Evolutionary conservation across 169 alveolate species (phyloP).

Genomic region (Babesia ovis): DNA sequence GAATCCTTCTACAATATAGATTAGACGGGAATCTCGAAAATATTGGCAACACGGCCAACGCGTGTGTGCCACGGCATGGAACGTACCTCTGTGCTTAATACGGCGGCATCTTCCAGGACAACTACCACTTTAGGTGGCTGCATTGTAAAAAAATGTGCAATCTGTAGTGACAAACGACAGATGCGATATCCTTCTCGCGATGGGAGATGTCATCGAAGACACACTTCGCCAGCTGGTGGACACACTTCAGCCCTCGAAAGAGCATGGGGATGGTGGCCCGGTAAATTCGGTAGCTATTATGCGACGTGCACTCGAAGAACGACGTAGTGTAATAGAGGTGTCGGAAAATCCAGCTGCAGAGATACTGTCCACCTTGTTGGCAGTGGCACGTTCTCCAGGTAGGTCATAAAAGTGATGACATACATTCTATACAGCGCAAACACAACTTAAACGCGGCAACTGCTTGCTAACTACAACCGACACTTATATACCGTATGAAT

Average conservation of each 20-base stretch:
- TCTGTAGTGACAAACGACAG: background rate
- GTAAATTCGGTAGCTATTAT: conserved; percentile 1
- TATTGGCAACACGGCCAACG: background rate
- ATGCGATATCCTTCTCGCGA: conserved; percentile 12
- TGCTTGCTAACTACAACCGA: too few relatives aligned
- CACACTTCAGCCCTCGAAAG: conserved; percentile 2
- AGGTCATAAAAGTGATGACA: background rate
- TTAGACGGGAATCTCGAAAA: background rate
- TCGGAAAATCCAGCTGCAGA: conserved; percentile 44
- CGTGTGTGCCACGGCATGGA: conserved; percentile 13
- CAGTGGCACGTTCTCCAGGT: conserved; percentile 37
- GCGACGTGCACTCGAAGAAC: conserved; percentile 17
- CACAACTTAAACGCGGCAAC: too few relatives aligned
- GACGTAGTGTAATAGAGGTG: conserved; percentile 12
- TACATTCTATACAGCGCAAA: background rate
- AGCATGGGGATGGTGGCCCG: background rate
- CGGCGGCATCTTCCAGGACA: conserved; percentile 37
- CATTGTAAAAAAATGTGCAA: conserved; percentile 21
- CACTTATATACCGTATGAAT: too few relatives aligned
- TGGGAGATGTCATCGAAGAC: conserved; percentile 44
- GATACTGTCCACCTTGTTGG: conserved; percentile 32
- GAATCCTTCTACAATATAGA: conserved; percentile 70
- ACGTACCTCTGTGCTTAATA: conserved; percentile 38
- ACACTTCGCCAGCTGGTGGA: conserved; percentile 49
- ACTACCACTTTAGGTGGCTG: conserved; percentile 2